Percentiles rank a stretch among this genome's conserved stretches.
These are phyloP conservation scores for Penicillium angulare DNA, from an alignment of 495 filamentous ascomycete species.

Conservation along the genomic window DNA sequence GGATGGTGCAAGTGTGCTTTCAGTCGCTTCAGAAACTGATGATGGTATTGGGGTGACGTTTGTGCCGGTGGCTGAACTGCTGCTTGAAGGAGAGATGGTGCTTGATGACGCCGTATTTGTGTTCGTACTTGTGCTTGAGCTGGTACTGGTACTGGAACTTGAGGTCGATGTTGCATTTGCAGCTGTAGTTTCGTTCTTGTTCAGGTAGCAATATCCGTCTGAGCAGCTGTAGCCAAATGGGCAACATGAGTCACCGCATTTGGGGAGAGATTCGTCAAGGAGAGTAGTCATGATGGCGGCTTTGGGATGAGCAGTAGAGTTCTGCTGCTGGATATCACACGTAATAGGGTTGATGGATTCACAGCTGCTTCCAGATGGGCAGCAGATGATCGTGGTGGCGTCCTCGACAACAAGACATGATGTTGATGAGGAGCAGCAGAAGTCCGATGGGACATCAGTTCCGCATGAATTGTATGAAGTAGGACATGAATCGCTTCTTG, in stretches of 20 bases:
- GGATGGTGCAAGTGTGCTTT: constrained; percentile 14
- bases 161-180: constrained; percentile 17
- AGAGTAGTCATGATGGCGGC: constrained; percentile 69
- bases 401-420: constrained; percentile 66
- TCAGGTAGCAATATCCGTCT: constrained; percentile 37
- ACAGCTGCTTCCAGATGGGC: constrained; percentile 63
- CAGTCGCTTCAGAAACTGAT: constrained; percentile 16
- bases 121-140: background rate
- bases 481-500: constrained; percentile 45
- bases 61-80: constrained; percentile 7
- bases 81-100: constrained; percentile 19
- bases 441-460: constrained; percentile 59
- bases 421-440: constrained; percentile 69
- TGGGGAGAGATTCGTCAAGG: constrained; percentile 50
- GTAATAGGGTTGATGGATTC: constrained; percentile 63
- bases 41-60: constrained; percentile 20
- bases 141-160: background rate
- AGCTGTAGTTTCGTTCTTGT: constrained; percentile 35
- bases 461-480: constrained; percentile 51
- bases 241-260: constrained; percentile 64
- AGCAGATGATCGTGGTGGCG: constrained; percentile 73
- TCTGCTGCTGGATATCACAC: constrained; percentile 67
- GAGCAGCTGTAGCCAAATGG: constrained; percentile 77
- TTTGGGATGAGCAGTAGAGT: constrained; percentile 58
- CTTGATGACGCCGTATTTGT: constrained; percentile 9